Conservation (phyloP, 805 yeast genomes). For the Lipomyces starkeyi region DNA sequence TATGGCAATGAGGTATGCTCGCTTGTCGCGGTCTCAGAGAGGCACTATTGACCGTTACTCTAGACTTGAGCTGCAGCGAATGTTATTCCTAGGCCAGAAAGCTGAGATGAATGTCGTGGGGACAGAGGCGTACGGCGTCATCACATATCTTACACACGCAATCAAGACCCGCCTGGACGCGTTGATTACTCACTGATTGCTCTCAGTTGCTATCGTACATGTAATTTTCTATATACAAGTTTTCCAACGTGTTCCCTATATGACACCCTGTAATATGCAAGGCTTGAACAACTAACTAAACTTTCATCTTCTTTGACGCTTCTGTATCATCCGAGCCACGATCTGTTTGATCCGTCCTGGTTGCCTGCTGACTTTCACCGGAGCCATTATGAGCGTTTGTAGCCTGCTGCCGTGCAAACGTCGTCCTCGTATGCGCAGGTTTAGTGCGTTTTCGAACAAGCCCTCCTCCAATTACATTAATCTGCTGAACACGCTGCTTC, state of each 20-base stretch:
- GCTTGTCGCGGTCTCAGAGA: not conserved
- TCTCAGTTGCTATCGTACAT: not conserved
- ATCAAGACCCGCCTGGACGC: conserved; percentile 6
- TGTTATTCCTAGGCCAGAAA: conserved; percentile 56
- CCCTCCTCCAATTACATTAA: conserved; percentile 25
- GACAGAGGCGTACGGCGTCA: conserved; percentile 21
- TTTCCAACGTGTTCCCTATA: not conserved
- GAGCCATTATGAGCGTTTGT: not conserved
- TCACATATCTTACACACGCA: conserved; percentile 32
- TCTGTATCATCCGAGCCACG: not conserved
- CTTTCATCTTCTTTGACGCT: not conserved
- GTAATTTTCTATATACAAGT: not conserved
- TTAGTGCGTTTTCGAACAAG: conserved; percentile 24
- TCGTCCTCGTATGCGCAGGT: conserved; percentile 16
- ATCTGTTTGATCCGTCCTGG: not conserved
- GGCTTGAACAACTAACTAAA: not conserved
- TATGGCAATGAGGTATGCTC: conserved; percentile 12
- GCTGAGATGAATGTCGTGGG: conserved; percentile 61
- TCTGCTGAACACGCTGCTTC: conserved; percentile 14
- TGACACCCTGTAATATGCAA: not conserved
- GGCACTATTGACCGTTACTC: conserved; percentile 5
- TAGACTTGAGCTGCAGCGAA: conserved; percentile 60
- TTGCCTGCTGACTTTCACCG: not conserved
- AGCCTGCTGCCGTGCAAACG: not conserved
- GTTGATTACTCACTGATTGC: not conserved